Base-by-base conservation (phyloP, 2,329 filamentous ascomycete genomes). In the Fusarium pseudograminearum region DNA sequence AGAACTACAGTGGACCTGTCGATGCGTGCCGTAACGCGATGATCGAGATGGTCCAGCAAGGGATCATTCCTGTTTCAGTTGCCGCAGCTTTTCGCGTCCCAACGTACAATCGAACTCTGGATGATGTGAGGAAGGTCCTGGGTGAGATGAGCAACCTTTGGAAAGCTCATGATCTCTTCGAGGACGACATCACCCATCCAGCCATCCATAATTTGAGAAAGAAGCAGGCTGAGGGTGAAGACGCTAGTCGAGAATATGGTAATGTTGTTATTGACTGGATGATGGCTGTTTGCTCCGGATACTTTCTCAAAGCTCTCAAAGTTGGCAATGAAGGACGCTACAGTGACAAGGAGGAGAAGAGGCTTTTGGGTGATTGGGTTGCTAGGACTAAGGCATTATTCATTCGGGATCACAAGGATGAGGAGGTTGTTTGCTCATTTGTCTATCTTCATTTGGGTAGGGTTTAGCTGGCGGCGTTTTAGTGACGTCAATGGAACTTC, bases 201-300 rank as follows among this genome's bases (percentile, higher is more conserved):
- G 28, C 54, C 20, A 41, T 42, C 10, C 34, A 57, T 11, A 10
- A 34, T 12, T 16, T 52, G 7, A 42, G 12, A 1, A 12, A n/a
- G 18, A n/a, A 30, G 4, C 31, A 14, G 0, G 11, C 8, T 11
- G 1, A 18, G 3, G 6, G 15, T 1, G 34, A n/a, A 15, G 45
- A 28, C 18, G 20, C 28, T 2, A 57, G 54, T 24, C 28, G 4
- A 9, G 26, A 20, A 9, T 51, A 57, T 20, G 28, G 34, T 4
- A 18, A 33, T 11, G 7, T 41, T 3, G 54, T 57, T 4, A 51
- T 57, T 24, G 54, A 57, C 10, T 57, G 54, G 54, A 57, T 57
- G 54, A 57, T 57, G 54, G 54, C 54, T 22, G 54, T 57, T 15
- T 57, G 54, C 34, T 57, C 54, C 34, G 34, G 45, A 5, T 57